These are phyloP conservation scores for Pezicula carpinea DNA, from an alignment of 2,329 filamentous ascomycete species.

Conservation along the genomic window DNA sequence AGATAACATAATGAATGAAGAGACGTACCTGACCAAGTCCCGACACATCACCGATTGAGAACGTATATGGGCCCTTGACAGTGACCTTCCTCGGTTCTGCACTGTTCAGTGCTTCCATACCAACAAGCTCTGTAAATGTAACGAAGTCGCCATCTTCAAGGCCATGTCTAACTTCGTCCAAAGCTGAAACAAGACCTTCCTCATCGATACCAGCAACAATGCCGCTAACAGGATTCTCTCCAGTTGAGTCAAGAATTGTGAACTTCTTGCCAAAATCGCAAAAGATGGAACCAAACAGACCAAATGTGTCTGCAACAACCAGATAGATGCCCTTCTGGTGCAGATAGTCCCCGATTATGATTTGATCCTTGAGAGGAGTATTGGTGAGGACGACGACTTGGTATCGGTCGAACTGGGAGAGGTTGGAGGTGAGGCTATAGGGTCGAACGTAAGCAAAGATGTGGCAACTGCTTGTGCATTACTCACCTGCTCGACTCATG, in stretches of 20 bases:
- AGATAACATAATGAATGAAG: too few species aligned
- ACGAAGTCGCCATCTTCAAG: slow-evolving; percentile 96
- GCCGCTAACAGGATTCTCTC: slow-evolving; percentile 80
- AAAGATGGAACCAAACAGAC: slow-evolving; percentile 92
- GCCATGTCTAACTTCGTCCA: slow-evolving; percentile 93
- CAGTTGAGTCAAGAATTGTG: slow-evolving; percentile 81
- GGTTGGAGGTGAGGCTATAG: slow-evolving; percentile 65
- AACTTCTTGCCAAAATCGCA: slow-evolving; percentile 97
- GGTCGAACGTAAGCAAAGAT: slow-evolving; percentile 11
- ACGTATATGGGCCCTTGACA: slow-evolving; percentile 94
- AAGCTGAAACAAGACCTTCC: slow-evolving; percentile 83
- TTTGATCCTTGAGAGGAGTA: slow-evolving; percentile 74
- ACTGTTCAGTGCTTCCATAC: slow-evolving; percentile 84
- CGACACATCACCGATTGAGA: slow-evolving; percentile 91
- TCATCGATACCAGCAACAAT: slow-evolving; percentile 89
- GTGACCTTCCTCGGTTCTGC: slow-evolving; percentile 83
- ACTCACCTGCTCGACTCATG: slow-evolving; percentile 55
- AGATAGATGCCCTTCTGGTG: slow-evolving; percentile 91
- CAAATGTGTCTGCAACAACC: slow-evolving; percentile 82
- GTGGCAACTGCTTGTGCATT: background rate
- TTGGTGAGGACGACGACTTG: slow-evolving; percentile 91
- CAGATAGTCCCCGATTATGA: slow-evolving; percentile 85
- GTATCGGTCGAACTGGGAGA: slow-evolving; percentile 81
- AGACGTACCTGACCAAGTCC: slow-evolving; percentile 55
- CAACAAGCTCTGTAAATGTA: slow-evolving; percentile 88